Percentiles rank a stretch among this genome's conserved stretches.
Conservation (phyloP, 805 yeast species). For the Sugiyamaella marilandica region DNA sequence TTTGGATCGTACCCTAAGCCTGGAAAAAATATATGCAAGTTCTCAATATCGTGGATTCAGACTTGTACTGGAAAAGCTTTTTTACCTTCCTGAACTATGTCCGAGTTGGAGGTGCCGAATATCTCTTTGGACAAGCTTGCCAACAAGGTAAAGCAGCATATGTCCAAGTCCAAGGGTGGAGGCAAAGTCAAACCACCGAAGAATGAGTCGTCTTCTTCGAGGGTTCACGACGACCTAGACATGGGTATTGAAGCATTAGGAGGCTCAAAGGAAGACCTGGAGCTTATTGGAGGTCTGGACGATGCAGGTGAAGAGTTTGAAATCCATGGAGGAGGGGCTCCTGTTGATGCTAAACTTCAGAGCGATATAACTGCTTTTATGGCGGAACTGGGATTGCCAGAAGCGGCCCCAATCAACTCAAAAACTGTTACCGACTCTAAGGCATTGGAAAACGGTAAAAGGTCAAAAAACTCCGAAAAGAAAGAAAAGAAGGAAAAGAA, state of each 20-base stretch:
- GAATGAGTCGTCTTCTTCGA: conserved; percentile 7
- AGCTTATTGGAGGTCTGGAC: conserved; percentile 52
- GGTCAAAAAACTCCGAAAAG: conserved; percentile 16
- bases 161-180: conserved; percentile 6
- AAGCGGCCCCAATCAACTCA: conserved; percentile 14
- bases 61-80: background rate
- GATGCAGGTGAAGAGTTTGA: conserved; percentile 33
- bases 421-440: conserved; percentile 18
- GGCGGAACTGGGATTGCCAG: conserved; percentile 62
- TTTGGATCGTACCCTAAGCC: conserved; percentile 1
- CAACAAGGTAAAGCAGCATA: conserved; percentile 15
- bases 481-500: conserved; percentile 23
- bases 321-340: conserved; percentile 5
- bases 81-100: background rate
- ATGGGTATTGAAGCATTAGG: conserved; percentile 44
- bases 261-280: conserved; percentile 79
- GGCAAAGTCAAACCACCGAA: conserved; percentile 20
- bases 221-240: background rate
- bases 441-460: conserved; percentile 29
- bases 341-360: conserved; percentile 34
- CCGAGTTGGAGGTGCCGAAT: conserved; percentile 7
- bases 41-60: background rate
- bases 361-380: conserved; percentile 58
- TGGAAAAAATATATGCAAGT: conserved; percentile 6
- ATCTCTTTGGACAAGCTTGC: conserved; percentile 15